Conservation (phyloP, 2,329 filamentous ascomycete species). For the Trichoderma sp. region DNA sequence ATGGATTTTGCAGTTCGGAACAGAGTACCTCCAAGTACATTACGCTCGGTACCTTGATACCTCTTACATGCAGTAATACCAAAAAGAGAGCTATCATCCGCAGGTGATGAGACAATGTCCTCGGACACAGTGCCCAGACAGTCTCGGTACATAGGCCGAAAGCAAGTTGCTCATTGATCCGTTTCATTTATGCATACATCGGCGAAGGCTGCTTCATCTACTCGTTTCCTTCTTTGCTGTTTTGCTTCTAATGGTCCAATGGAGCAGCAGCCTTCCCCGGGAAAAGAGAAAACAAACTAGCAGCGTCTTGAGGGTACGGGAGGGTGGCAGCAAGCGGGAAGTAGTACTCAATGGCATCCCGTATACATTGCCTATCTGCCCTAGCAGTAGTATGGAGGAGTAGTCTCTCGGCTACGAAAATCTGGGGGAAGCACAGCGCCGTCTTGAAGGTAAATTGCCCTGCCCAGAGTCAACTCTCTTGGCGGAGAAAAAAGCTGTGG, state of each 20-base stretch:
- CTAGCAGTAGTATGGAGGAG: not conserved
- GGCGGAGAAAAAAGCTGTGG: constrained; percentile 3
- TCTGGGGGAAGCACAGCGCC: constrained; percentile 16
- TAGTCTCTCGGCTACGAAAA: constrained; percentile 16
- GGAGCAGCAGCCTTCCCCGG: not conserved
- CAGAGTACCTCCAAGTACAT: not conserved
- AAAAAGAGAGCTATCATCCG: not conserved
- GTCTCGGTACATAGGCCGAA: not conserved
- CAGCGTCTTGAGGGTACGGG: not conserved
- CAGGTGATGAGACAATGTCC: not conserved
- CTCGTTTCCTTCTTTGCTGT: not conserved
- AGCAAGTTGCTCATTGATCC: not conserved
- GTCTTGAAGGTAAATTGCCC: not conserved
- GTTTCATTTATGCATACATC: not conserved
- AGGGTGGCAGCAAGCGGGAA: not conserved
- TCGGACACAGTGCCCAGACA: not conserved
- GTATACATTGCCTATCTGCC: not conserved
- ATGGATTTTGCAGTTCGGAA: not conserved
- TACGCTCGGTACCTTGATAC: not conserved
- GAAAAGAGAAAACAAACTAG: not conserved
- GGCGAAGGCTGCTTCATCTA: not conserved
- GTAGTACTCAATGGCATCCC: not conserved
- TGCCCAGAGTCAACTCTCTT: not conserved
- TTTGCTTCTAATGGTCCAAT: not conserved
- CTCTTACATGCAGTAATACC: not conserved